phyloP scores from a whole-genome alignment of 495 filamentous ascomycete species.

The Choiromyces venosus region DNA sequence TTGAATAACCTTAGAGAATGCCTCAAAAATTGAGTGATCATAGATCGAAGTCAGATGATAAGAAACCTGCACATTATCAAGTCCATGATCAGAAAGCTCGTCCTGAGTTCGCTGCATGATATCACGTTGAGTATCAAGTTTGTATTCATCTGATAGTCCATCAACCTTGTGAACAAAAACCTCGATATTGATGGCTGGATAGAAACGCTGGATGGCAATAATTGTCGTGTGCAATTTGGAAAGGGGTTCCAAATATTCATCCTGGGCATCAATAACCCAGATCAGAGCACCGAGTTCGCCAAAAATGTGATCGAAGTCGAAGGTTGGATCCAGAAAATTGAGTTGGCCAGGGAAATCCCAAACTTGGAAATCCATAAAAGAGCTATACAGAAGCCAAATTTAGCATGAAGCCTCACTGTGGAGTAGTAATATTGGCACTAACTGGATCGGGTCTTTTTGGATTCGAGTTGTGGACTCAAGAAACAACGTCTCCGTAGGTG shows the following conservation, averaged over 20 bases:
- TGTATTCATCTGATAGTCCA: slow-evolving; percentile 88
- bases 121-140: slow-evolving; percentile 85
- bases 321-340: slow-evolving; percentile 74
- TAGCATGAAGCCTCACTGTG: slow-evolving; percentile 18
- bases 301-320: slow-evolving; percentile 90
- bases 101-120: slow-evolving; percentile 95
- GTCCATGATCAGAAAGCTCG: slow-evolving; percentile 82
- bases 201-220: slow-evolving; percentile 74
- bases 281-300: slow-evolving; percentile 87
- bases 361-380: slow-evolving; percentile 97
- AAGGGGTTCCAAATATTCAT: slow-evolving; percentile 89
- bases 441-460: slow-evolving; percentile 90
- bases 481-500: slow-evolving; percentile 88
- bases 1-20: slow-evolving; percentile 95
- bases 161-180: slow-evolving; percentile 99
- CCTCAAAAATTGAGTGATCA: slow-evolving; percentile 96
- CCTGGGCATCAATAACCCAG: slow-evolving; percentile 97
- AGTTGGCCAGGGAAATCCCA: slow-evolving; percentile 96
- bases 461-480: slow-evolving; percentile 89
- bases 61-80: slow-evolving; percentile 84
- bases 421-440: slow-evolving; percentile 42
- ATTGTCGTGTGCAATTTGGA: slow-evolving; percentile 80
- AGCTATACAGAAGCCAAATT: slow-evolving; percentile 50
- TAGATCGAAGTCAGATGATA: slow-evolving; percentile 96
- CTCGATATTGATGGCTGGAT: slow-evolving; percentile 88